Evolutionary conservation across 805 yeast species (phyloP).

Genomic region (Clavispora vitiphila): DNA sequence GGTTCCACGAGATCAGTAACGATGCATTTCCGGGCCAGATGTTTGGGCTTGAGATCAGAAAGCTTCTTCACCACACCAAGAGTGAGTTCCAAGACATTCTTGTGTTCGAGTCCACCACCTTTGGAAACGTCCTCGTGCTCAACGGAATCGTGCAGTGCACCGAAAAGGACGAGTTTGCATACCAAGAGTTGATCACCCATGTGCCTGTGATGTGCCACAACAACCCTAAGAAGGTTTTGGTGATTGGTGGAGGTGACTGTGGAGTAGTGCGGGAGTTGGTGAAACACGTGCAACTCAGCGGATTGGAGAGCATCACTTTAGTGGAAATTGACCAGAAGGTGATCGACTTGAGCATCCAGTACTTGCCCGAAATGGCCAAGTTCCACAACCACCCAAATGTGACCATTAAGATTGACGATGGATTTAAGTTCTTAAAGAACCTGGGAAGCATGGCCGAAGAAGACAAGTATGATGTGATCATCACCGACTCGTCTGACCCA

Average conservation of each 20-base stretch:
- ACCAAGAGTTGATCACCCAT: constrained; percentile 89
- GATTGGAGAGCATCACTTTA: constrained; percentile 60
- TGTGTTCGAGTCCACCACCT: constrained; percentile 67
- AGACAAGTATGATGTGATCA: constrained; percentile 71
- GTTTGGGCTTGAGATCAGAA: constrained; percentile 57
- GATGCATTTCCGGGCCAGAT: constrained; percentile 86
- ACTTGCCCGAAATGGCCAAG: constrained; percentile 71
- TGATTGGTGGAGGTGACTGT: constrained; percentile 96
- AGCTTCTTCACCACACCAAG: constrained; percentile 59
- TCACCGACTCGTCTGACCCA: constrained; percentile 91
- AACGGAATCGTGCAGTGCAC: constrained; percentile 91
- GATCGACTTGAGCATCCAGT: constrained; percentile 63
- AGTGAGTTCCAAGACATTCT: constrained; percentile 79
- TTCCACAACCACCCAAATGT: constrained; percentile 62
- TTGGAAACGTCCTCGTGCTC: constrained; percentile 83
- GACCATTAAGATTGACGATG: constrained; percentile 68
- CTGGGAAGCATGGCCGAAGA: constrained; percentile 20
- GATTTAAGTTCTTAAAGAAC: constrained; percentile 66
- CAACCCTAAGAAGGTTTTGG: constrained; percentile 68
- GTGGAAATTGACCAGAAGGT: constrained; percentile 91
- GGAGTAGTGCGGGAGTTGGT: constrained; percentile 87
- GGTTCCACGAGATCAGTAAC: constrained; percentile 78
- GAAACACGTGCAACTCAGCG: constrained; percentile 50
- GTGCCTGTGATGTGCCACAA: constrained; percentile 75
- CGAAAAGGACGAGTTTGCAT: constrained; percentile 89